Evolutionary conservation across 139 green algal genomes (phyloP), one percentile per base, ranked within the genome.

Genomic region (Desmodesmus armatus): DNA sequence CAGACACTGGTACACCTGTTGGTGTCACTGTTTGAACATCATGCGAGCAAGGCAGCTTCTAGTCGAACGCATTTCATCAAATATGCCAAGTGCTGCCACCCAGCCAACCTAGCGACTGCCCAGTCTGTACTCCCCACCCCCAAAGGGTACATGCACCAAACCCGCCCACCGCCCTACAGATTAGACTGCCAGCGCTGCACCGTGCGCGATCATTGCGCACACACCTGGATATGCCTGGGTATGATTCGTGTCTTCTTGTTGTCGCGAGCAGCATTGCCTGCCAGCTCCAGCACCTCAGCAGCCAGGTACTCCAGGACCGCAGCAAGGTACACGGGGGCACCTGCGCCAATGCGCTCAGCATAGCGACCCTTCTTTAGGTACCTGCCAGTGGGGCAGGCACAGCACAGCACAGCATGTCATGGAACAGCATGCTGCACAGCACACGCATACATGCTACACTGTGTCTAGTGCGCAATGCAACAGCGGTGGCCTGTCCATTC

Each of bases 191-290:
- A 93, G 94, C 39, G 96, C 79, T 60, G 96, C 94, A 85, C 95
- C 95, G 85, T 92, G 92, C 15, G 81, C 58, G 23, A 89, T 86
- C 66, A 95, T 95, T 43, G 93, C 95, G 19, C 95, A 91, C 41
- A 83, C 69, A 29, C n/a, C 92, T 98, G 95, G 87, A 98, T 97
- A 90, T 98, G 95, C 43, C 94, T 82, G 25, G 94, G 93, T 2
- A 94, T 83, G 73, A 98, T 98, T 71, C 95, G 92, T 43, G 91
- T 96, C 93, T 98, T 98, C 93, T 98, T 98, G 93, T 98, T 98
- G 93, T 98, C 95, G 40, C 95, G 89, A 62, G 95, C 91, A 67
- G 95, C 95, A 88, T 97, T 97, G 75, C 94, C 94, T 39, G 92
- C 91, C 81, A 97, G 89, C 90, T 97, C 94, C 49, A 97, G 91